A percentile compares a stretch with the other conserved stretches of the same genome.
Evolutionary conservation across 495 filamentous ascomycete genomes (phyloP).

Genomic region (Usnea hakonensis): DNA sequence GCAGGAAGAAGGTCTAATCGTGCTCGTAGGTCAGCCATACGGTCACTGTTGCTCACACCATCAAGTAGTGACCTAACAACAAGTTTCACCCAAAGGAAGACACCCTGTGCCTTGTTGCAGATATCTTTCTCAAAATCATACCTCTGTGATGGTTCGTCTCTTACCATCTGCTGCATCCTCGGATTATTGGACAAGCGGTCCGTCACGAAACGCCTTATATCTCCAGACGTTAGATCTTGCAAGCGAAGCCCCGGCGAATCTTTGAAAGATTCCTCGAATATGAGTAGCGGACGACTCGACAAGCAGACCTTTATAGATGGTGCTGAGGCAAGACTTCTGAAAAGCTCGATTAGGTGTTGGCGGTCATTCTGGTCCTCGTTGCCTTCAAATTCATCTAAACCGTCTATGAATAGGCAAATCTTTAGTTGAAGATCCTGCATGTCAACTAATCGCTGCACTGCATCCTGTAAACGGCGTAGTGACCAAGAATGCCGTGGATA

Average conservation of each 20-base stretch:
- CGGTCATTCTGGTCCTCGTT: constrained; percentile 16
- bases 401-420: constrained; percentile 44
- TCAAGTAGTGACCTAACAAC: constrained; percentile 20
- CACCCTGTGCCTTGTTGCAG: constrained; percentile 28
- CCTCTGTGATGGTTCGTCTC: background rate
- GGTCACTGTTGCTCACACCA: constrained; percentile 19
- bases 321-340: constrained; percentile 14
- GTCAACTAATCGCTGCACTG: constrained; percentile 16
- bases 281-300: constrained; percentile 42
- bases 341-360: constrained; percentile 20
- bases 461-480: constrained; percentile 6
- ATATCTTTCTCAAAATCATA: constrained; percentile 20
- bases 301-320: constrained; percentile 39
- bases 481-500: background rate
- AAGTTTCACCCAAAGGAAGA: constrained; percentile 32
- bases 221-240: constrained; percentile 28
- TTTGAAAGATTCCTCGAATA: constrained; percentile 35
- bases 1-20: constrained; percentile 14
- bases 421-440: background rate
- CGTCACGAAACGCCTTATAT: constrained; percentile 29
- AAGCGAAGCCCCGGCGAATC: constrained; percentile 19
- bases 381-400: constrained; percentile 37
- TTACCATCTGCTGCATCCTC: background rate
- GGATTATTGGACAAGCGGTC: constrained; percentile 16
- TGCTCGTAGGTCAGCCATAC: constrained; percentile 6